phyloP scores from a whole-genome alignment of 352 stramenopile genomes.

The Globisporangium iwayamae region DNA sequence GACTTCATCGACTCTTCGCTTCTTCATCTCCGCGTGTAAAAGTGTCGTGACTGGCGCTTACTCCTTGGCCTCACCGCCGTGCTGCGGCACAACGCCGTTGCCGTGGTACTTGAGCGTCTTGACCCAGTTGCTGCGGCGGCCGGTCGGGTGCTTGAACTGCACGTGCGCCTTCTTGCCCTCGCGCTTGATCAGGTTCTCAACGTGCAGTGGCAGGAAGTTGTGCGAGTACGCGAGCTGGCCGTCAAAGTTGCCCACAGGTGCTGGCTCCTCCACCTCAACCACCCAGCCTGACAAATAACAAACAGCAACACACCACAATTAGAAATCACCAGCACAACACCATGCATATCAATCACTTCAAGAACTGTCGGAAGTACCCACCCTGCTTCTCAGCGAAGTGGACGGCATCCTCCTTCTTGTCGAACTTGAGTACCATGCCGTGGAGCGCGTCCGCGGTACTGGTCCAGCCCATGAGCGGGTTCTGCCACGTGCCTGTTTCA shows the following conservation, averaged over 20 bases:
- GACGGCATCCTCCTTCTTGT: slow-evolving; percentile 84
- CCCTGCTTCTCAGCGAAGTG: slow-evolving; percentile 76
- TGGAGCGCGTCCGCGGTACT: slow-evolving; percentile 87
- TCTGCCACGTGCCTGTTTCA: slow-evolving; percentile 75
- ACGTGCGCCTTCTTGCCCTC: slow-evolving; percentile 74
- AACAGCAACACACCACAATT: not conserved
- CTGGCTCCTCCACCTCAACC: slow-evolving; percentile 78
- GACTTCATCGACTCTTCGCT: not conserved
- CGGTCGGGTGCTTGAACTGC: slow-evolving; percentile 76
- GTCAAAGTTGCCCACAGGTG: slow-evolving; percentile 58
- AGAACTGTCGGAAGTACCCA: not conserved
- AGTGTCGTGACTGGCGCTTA: slow-evolving; percentile 17
- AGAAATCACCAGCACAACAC: not conserved
- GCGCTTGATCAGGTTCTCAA: slow-evolving; percentile 76
- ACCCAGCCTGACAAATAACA: slow-evolving; percentile 50
- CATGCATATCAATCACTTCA: not conserved
- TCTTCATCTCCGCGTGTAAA: not conserved
- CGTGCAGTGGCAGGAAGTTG: slow-evolving; percentile 77
- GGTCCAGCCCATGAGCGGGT: slow-evolving; percentile 95
- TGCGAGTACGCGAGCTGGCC: slow-evolving; percentile 84
- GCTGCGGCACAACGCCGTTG: slow-evolving; percentile 72
- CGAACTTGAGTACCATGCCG: slow-evolving; percentile 84
- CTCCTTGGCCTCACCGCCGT: slow-evolving; percentile 74
- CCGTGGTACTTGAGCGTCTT: slow-evolving; percentile 88
- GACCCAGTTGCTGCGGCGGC: slow-evolving; percentile 81